Evolutionary conservation across 2,329 filamentous ascomycete species (phyloP).

Genomic region (Rosellinia necatrix): DNA sequence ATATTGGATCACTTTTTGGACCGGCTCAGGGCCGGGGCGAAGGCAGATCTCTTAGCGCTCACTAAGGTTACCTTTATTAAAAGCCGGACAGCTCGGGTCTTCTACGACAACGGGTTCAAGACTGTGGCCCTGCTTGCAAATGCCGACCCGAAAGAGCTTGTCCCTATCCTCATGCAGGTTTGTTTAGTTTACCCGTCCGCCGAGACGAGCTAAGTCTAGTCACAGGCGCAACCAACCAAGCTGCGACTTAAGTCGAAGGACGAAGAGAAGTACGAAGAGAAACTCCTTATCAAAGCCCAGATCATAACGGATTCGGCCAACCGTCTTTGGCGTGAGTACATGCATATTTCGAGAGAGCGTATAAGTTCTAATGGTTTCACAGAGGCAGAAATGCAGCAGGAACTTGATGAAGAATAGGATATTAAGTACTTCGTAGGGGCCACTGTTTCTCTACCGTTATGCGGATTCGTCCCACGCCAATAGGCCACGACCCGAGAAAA

Average conservation of each 20-base stretch:
- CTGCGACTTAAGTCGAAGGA: slow-evolving; percentile 59
- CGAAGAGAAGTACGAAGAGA: slow-evolving; percentile 64
- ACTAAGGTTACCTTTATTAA: slow-evolving; percentile 77
- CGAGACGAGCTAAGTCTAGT: slow-evolving; percentile 16
- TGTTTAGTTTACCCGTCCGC: slow-evolving; percentile 26
- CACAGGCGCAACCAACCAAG: slow-evolving; percentile 69
- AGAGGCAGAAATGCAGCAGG: slow-evolving; percentile 58
- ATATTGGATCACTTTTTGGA: slow-evolving; percentile 78
- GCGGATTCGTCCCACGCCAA: background rate
- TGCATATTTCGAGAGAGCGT: slow-evolving; percentile 14
- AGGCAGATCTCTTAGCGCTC: slow-evolving; percentile 71
- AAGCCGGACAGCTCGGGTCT: slow-evolving; percentile 72
- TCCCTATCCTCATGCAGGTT: slow-evolving; percentile 74
- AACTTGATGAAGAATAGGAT: slow-evolving; percentile 50
- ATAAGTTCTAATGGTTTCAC: slow-evolving; percentile 24
- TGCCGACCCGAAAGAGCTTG: slow-evolving; percentile 68
- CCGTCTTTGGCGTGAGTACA: slow-evolving; percentile 67
- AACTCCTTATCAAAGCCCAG: slow-evolving; percentile 68
- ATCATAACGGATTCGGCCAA: slow-evolving; percentile 72
- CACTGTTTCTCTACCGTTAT: background rate
- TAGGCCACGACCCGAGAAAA: no score
- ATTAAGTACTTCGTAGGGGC: no score
- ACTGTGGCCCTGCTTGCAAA: slow-evolving; percentile 71
- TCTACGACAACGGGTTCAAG: slow-evolving; percentile 78
- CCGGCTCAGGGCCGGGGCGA: slow-evolving; percentile 72